Conservation (phyloP, 139 green algal genomes). For the Tetradesmus lagerheimii region DNA sequence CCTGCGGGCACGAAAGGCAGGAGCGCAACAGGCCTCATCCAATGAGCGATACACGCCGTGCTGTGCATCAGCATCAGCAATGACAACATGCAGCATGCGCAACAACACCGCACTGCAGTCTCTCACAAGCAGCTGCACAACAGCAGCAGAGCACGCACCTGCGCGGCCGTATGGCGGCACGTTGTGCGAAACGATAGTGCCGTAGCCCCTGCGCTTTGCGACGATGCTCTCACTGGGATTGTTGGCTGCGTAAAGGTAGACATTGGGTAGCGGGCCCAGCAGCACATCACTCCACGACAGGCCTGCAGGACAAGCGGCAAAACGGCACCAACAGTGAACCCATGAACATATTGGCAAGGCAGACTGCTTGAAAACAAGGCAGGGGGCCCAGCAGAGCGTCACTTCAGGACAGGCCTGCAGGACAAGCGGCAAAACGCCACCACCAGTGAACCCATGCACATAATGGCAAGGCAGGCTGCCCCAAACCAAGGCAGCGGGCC, state of each 20-base stretch:
- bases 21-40: too few species aligned
- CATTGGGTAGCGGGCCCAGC: conserved; percentile 91
- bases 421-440: conserved; percentile 49
- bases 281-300: conserved; percentile 77
- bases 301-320: conserved; percentile 58
- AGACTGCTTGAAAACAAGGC: conserved; percentile 63
- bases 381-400: conserved; percentile 86
- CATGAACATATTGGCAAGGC: too few species aligned
- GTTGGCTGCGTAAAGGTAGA: conserved; percentile 96
- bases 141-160: conserved; percentile 23
- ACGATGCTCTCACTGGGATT: conserved; percentile 96
- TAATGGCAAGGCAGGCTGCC: too few species aligned
- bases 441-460: too few species aligned
- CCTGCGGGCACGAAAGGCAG: conserved; percentile 56
- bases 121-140: too few species aligned
- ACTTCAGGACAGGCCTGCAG: conserved; percentile 61
- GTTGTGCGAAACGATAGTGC: conserved; percentile 96
- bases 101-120: too few species aligned
- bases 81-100: background rate
- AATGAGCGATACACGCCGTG: too few species aligned
- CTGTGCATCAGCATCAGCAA: conserved; percentile 5
- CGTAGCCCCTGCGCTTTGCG: conserved; percentile 97
- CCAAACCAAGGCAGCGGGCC: conserved; percentile 88
- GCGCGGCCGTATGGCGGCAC: conserved; percentile 95
- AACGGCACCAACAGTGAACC: too few species aligned